Base-by-base conservation (phyloP, 371 early-diverging fungal species). In the Haplosporangium sp. region DNA sequence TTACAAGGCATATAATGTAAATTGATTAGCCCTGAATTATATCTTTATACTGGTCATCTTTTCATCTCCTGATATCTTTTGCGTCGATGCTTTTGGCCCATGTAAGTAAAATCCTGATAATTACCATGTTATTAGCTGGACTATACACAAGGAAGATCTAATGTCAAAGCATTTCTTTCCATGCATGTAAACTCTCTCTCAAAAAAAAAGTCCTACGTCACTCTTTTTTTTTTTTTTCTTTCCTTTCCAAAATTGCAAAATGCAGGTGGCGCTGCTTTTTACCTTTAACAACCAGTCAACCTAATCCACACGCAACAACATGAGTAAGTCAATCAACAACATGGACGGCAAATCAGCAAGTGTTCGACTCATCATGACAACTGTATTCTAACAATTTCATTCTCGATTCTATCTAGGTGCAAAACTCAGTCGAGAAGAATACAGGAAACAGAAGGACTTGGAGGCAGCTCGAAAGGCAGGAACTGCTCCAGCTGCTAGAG, bases 391-490 rank as follows among this genome's bases (percentile, higher is more conserved):
- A 55, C 27, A 44, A 8, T 10, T 37, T 13, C 61, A 67, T 40
- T 15, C 44, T 6, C 5, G 27, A 38, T 20, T 47, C 45, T 27
- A 40, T 57, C 3, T 78, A 84, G 83, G 76, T 39, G 67, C 63
- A 55, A 92, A 94, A 83, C 88, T 96, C 10, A 92, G 93, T 56
- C 89, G 94, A 71, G 96, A 96, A 70, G 96, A 96, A 79, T 96
- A 94, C 83, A 88, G 93, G 44, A 90, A 89, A 74, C 93, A 93
- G 57, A 94, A 95, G 75, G 96, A 95, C 74, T 86, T 95, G 39
- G 96, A 96, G 72, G 95, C 94, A 0, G 96, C 96, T 39, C 90
- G 96, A 70, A 96, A 95, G 77, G 95, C 95, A 1, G 96, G 96
- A 72, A 96, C 94, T 56, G 96, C 94, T 7, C 94, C 96, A 45